phyloP scores from a whole-genome alignment of 2,329 filamentous ascomycete genomes.

The Colletotrichum sp. region DNA sequence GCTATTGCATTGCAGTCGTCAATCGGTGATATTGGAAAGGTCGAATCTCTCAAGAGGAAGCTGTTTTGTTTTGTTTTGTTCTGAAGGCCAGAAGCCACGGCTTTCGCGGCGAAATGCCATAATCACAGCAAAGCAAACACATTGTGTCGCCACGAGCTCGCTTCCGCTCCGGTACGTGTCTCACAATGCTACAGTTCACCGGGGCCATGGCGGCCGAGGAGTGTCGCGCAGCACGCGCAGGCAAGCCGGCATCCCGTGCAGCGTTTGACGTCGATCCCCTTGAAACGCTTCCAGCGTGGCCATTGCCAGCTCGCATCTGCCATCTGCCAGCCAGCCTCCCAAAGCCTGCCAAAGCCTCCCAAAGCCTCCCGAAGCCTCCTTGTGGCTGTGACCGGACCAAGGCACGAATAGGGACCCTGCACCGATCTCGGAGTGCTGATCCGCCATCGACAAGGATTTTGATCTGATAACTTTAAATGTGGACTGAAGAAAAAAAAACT shows the following conservation, averaged over 20 bases:
- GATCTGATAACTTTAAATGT: slow-evolving; percentile 15
- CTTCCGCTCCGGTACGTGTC: slow-evolving; percentile 4
- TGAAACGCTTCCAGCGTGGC: slow-evolving; percentile 11
- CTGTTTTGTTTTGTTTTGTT: not conserved
- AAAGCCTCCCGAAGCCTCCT: not conserved
- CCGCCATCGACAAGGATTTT: slow-evolving; percentile 10
- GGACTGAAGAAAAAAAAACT: slow-evolving; percentile 4
- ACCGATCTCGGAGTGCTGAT: slow-evolving; percentile 16
- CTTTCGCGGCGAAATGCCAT: not conserved
- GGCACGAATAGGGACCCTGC: not conserved
- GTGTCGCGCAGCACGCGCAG: slow-evolving; percentile 2
- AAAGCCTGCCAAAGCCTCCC: not conserved
- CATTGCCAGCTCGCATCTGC: not conserved
- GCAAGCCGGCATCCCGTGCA: slow-evolving; percentile 2
- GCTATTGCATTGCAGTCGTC: not conserved
- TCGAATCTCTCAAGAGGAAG: not conserved
- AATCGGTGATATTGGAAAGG: not conserved
- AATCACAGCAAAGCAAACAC: not conserved
- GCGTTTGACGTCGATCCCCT: slow-evolving; percentile 20
- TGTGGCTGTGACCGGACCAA: not conserved
- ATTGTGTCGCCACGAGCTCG: not conserved
- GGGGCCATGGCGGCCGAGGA: not conserved
- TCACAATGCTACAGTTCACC: slow-evolving; percentile 7
- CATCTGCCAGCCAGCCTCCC: not conserved
- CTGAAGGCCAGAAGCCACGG: not conserved